Conservation (phyloP, 2,329 filamentous ascomycete genomes). For the Colletotrichum sp. region DNA sequence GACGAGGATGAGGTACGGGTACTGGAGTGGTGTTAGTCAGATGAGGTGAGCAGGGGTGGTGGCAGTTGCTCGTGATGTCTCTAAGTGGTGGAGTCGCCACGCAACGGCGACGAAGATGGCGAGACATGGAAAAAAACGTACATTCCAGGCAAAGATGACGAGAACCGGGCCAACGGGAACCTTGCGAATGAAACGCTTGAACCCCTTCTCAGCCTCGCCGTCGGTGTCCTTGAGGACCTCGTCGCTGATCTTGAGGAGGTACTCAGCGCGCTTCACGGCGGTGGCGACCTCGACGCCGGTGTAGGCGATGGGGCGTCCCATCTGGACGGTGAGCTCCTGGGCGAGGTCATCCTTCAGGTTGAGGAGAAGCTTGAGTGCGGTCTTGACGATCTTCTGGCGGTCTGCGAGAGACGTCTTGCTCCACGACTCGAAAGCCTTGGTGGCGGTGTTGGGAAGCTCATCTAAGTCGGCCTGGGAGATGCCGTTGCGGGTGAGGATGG, state of each 20-base stretch:
- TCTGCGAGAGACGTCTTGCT: constrained; percentile 76
- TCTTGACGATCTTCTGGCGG: constrained; percentile 80
- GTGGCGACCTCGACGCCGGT: constrained; percentile 84
- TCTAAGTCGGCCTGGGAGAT: constrained; percentile 73
- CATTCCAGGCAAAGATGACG: constrained; percentile 95
- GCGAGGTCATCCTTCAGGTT: constrained; percentile 81
- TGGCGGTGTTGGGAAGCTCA: constrained; percentile 72
- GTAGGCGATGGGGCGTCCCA: constrained; percentile 92
- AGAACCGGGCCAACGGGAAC: constrained; percentile 86
- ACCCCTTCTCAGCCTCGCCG: constrained; percentile 84
- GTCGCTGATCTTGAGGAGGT: constrained; percentile 82
- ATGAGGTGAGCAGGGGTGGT: neutral
- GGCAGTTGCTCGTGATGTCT: neutral
- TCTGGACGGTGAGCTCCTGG: constrained; percentile 87
- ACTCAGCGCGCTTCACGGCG: constrained; percentile 83
- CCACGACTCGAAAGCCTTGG: constrained; percentile 78
- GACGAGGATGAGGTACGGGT: constrained; percentile 91
- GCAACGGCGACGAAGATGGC: neutral
- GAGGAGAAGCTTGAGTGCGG: constrained; percentile 74
- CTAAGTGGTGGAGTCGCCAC: neutral
- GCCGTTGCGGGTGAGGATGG: constrained; percentile 80
- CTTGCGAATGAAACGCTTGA: constrained; percentile 89
- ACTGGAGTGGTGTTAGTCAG: constrained; percentile 55
- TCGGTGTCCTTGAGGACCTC: constrained; percentile 80
- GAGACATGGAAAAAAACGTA: constrained; percentile 48